A percentile compares a stretch with the other conserved stretches of the same genome.
These are phyloP conservation scores for Phialophora expanda DNA, from an alignment of 2,329 filamentous ascomycete genomes.

Conservation along the genomic window DNA sequence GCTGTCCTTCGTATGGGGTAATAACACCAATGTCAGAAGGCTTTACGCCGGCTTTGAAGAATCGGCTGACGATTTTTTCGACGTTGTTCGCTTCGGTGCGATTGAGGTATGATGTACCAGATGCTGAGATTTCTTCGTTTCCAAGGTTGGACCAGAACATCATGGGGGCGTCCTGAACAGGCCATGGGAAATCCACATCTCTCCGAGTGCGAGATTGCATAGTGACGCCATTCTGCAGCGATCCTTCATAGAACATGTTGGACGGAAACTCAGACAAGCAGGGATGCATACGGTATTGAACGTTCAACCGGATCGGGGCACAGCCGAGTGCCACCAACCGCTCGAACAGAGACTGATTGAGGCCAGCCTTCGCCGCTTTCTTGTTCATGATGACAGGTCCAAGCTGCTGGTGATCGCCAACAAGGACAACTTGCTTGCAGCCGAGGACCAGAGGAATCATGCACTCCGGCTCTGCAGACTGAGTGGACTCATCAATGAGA, in stretches of 20 bases:
- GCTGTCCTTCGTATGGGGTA: constrained; percentile 96
- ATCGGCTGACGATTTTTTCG: constrained; percentile 96
- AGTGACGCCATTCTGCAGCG: constrained; percentile 93
- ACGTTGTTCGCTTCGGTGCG: constrained; percentile 96
- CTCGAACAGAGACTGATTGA: constrained; percentile 98
- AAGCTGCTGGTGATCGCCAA: constrained; percentile 96
- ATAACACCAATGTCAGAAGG: constrained; percentile 95
- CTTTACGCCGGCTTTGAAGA: constrained; percentile 98
- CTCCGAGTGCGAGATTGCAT: constrained; percentile 84
- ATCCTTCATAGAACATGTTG: constrained; percentile 99
- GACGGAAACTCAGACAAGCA: constrained; percentile 96
- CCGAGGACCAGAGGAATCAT: constrained; percentile 97
- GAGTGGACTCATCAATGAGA: constrained; percentile 96
- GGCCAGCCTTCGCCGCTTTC: constrained; percentile 94
- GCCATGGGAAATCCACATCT: constrained; percentile 98
- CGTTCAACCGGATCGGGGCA: constrained; percentile 88
- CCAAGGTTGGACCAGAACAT: constrained; percentile 99
- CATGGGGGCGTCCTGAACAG: constrained; percentile 91
- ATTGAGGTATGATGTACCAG: constrained; percentile 96
- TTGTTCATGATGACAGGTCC: constrained; percentile 99
- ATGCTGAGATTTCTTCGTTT: constrained; percentile 97
- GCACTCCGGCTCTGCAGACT: constrained; percentile 96
- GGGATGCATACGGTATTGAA: constrained; percentile 99
- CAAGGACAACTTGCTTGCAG: constrained; percentile 98
- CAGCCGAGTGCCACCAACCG: constrained; percentile 90